Conservation (phyloP, 2,329 filamentous ascomycete species). For the Penicillium oxalicum region DNA sequence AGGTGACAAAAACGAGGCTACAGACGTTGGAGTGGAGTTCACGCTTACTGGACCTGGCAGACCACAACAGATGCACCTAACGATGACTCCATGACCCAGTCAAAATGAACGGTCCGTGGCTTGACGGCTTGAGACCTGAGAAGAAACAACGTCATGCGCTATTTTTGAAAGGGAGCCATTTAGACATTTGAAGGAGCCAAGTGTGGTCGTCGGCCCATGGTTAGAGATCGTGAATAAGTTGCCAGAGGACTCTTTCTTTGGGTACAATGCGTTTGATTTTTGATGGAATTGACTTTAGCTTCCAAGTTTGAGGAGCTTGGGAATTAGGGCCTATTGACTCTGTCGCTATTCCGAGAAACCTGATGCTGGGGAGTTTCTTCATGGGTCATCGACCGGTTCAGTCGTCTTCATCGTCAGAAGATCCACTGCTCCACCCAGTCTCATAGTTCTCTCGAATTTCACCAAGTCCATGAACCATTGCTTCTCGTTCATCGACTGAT, state of each 20-base stretch:
- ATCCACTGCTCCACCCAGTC: conserved; percentile 75
- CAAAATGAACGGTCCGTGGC: neutral
- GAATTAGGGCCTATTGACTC: no score
- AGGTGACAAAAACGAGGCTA: neutral
- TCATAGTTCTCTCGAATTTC: conserved; percentile 83
- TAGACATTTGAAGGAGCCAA: no score
- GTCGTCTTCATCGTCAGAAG: conserved; percentile 41
- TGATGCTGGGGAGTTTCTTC: neutral
- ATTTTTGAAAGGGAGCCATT: neutral
- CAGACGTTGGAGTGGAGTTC: neutral
- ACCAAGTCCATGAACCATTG: conserved; percentile 71
- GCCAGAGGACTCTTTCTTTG: no score
- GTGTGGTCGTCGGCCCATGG: no score
- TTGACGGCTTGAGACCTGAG: neutral
- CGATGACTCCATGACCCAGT: conserved; percentile 2
- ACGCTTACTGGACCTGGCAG: neutral
- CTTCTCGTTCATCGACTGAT: conserved; percentile 72
- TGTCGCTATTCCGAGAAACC: no score
- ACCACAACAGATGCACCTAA: neutral
- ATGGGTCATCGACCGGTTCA: conserved; percentile 15
- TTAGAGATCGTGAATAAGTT: no score
- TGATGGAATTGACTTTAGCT: no score
- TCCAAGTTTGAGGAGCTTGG: no score
- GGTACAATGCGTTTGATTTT: no score
- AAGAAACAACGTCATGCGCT: neutral